Percentiles rank a stretch among this genome's conserved stretches.
Evolutionary conservation across 371 early-diverging fungal genomes (phyloP).

Genomic region (Lichtheimia hyalospora): DNA sequence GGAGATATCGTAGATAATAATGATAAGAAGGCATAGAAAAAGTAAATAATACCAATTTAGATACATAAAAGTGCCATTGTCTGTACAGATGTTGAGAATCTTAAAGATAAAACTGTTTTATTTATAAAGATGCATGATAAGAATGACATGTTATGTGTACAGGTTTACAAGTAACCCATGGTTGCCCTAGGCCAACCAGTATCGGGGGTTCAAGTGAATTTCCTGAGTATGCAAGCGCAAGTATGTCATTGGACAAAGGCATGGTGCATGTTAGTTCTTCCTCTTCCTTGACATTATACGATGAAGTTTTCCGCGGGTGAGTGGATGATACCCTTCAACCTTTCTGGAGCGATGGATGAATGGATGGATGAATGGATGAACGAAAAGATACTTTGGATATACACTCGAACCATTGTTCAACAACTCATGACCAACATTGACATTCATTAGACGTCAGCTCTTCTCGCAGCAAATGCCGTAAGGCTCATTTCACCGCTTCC

Average conservation of each 20-base stretch:
- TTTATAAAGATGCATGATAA: too few relatives aligned
- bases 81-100: too few relatives aligned
- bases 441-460: constrained; percentile 80
- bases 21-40: too few relatives aligned
- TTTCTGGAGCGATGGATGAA: constrained; percentile 6
- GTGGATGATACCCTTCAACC: background rate
- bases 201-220: too few relatives aligned
- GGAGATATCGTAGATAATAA: constrained; percentile 43
- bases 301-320: constrained; percentile 6
- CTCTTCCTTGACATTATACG: background rate
- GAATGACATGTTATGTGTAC: too few relatives aligned
- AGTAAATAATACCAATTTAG: too few relatives aligned
- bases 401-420: background rate
- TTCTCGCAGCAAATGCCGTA: constrained; percentile 94
- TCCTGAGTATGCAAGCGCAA: too few relatives aligned
- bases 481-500: constrained; percentile 98
- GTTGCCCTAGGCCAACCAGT: too few relatives aligned
- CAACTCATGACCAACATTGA: background rate
- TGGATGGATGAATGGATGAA: constrained; percentile 16
- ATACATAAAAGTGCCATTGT: too few relatives aligned
- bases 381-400: background rate
- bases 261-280: background rate
- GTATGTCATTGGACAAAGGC: too few relatives aligned
- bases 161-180: too few relatives aligned
- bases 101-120: too few relatives aligned